Evolutionary conservation across 306 rosid genomes (phyloP).

Genomic region (Cicer arietinum): DNA sequence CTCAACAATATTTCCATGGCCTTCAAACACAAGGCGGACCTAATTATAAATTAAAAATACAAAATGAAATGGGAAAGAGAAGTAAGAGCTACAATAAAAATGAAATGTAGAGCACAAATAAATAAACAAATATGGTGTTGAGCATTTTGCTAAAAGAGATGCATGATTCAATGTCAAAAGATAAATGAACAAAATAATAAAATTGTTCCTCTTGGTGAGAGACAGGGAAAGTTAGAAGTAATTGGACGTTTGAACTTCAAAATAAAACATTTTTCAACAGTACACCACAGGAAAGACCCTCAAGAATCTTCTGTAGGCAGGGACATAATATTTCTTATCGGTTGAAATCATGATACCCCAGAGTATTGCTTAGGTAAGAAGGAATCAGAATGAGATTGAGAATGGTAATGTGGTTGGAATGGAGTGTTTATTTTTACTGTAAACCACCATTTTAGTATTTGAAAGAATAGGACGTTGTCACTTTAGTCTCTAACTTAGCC

Average conservation of each 20-base stretch:
- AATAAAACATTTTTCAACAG: slow-evolving; percentile 4
- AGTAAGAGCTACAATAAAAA: slow-evolving; percentile 33
- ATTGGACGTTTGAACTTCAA: slow-evolving; percentile 21
- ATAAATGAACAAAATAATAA: slow-evolving; percentile 16
- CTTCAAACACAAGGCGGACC: slow-evolving; percentile 78
- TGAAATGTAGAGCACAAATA: slow-evolving; percentile 14
- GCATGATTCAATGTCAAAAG: slow-evolving; percentile 21
- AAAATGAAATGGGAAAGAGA: slow-evolving; percentile 20
- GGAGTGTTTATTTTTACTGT: neutral
- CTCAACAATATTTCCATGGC: slow-evolving; percentile 73
- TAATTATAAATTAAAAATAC: slow-evolving; percentile 38
- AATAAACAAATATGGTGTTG: slow-evolving; percentile 7
- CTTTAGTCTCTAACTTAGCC: no score
- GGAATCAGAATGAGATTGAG: slow-evolving; percentile 16
- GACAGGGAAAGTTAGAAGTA: neutral
- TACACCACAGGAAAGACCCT: slow-evolving; percentile 12
- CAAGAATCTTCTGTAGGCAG: slow-evolving; percentile 12
- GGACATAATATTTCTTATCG: slow-evolving; percentile 28
- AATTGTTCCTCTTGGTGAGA: neutral
- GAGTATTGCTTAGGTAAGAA: slow-evolving; percentile 8
- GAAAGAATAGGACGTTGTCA: no score
- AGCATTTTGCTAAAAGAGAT: slow-evolving; percentile 13
- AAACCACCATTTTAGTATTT: no score
- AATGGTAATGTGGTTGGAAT: neutral
- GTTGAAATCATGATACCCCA: slow-evolving; percentile 20